Percentiles rank a stretch among this genome's conserved stretches.
phyloP scores from a whole-genome alignment of 331 rosid genomes.

The Arachis monticola region DNA sequence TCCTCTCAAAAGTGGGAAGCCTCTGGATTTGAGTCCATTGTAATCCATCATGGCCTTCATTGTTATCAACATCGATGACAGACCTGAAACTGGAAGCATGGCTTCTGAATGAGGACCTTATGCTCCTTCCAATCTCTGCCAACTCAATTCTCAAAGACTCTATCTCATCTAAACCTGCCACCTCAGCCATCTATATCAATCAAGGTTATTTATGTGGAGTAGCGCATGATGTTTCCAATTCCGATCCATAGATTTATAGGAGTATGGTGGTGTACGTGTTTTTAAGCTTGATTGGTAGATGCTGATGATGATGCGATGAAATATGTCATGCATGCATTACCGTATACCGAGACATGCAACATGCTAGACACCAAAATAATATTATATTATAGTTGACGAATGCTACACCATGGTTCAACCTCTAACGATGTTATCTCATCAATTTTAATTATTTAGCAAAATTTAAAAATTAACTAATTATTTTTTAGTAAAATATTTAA shows the following conservation, averaged over 20 bases:
- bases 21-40: constrained; percentile 65
- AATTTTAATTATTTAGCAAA: too few species aligned
- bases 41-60: constrained; percentile 23
- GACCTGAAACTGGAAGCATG: constrained; percentile 56
- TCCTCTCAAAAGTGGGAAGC: constrained; percentile 62
- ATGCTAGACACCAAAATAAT: too few species aligned
- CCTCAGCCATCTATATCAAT: constrained; percentile 53
- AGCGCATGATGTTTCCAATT: neutral
- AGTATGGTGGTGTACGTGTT: neutral
- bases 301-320: constrained; percentile 38
- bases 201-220: neutral
- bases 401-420: too few species aligned
- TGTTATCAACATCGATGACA: constrained; percentile 36
- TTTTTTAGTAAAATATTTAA: too few species aligned
- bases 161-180: constrained; percentile 56
- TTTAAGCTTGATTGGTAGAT: constrained; percentile 2
- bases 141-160: constrained; percentile 64
- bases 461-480: too few species aligned
- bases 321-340: constrained; percentile 29
- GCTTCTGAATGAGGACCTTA: constrained; percentile 60
- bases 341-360: constrained; percentile 20
- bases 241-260: constrained; percentile 1
- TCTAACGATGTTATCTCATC: too few species aligned
- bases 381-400: too few species aligned
- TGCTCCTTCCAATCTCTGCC: constrained; percentile 64